Conservation (phyloP, 2,329 filamentous ascomycete genomes). For the Monosporascus sp. region DNA sequence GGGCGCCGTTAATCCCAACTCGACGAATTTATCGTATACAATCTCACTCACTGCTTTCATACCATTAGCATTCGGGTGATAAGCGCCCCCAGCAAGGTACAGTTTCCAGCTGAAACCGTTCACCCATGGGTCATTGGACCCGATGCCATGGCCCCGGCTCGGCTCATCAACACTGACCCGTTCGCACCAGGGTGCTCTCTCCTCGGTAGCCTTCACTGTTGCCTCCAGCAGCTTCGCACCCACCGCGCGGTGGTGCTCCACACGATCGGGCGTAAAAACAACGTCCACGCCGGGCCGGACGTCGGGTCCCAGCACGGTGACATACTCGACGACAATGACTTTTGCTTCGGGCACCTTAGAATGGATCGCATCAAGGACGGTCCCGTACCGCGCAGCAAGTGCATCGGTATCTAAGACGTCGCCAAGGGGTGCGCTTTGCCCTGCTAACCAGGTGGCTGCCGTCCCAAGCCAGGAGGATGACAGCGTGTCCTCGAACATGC, state of each 20-base stretch:
- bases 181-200: slow-evolving; percentile 22
- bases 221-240: slow-evolving; percentile 18
- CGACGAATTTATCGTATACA: slow-evolving; percentile 17
- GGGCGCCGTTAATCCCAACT: slow-evolving; percentile 13
- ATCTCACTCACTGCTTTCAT: slow-evolving; percentile 24
- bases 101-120: slow-evolving; percentile 22
- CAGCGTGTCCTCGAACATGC: slow-evolving; percentile 27
- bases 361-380: slow-evolving; percentile 19
- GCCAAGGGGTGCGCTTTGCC: slow-evolving; percentile 4
- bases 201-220: slow-evolving; percentile 16
- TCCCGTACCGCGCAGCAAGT: slow-evolving; percentile 20
- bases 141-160: slow-evolving; percentile 23
- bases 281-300: slow-evolving; percentile 19
- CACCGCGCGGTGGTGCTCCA: slow-evolving; percentile 20
- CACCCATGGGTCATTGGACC: slow-evolving; percentile 25
- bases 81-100: slow-evolving; percentile 18
- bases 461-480: slow-evolving; percentile 11
- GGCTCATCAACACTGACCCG: slow-evolving; percentile 17
- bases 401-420: slow-evolving; percentile 7
- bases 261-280: slow-evolving; percentile 19
- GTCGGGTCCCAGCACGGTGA: slow-evolving; percentile 27
- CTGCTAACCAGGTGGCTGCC: slow-evolving; percentile 7
- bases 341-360: slow-evolving; percentile 35
- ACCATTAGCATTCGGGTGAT: slow-evolving; percentile 25
- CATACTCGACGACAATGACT: slow-evolving; percentile 37